Conservation (phyloP, 2,329 filamentous ascomycete genomes). For the Amphichorda felina region DNA sequence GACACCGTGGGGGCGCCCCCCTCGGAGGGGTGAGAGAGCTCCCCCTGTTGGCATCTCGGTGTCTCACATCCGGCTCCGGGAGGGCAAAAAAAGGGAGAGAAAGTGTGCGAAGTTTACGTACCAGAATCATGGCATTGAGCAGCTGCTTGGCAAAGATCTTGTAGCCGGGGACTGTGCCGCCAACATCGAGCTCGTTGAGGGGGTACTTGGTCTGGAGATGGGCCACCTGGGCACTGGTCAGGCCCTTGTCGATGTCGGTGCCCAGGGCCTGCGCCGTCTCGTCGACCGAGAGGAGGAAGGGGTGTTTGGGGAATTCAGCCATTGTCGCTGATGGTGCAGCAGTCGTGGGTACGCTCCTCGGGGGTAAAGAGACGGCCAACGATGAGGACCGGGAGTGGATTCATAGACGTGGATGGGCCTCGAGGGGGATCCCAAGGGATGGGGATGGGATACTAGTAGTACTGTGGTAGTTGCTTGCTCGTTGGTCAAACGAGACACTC, state of each 20-base stretch:
- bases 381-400: background rate
- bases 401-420: conserved; percentile 1
- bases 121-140: conserved; percentile 67
- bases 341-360: background rate
- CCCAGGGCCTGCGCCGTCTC: conserved; percentile 51
- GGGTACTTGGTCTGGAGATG: conserved; percentile 49
- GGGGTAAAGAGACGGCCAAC: background rate
- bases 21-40: too few species aligned
- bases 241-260: conserved; percentile 55
- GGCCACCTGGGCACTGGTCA: conserved; percentile 47
- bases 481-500: too few species aligned
- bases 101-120: conserved; percentile 20
- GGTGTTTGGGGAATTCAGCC: conserved; percentile 38
- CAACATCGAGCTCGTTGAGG: conserved; percentile 59
- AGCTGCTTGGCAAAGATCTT: conserved; percentile 64
- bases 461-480: too few species aligned
- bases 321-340: conserved; percentile 20
- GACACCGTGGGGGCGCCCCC: too few species aligned
- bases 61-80: too few species aligned
- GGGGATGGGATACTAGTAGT: too few species aligned
- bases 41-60: too few species aligned
- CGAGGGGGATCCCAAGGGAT: background rate
- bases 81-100: too few species aligned
- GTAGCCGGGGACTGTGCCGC: conserved; percentile 53
- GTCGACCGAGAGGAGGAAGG: conserved; percentile 47